phyloP scores from a whole-genome alignment of 441 rosid genomes.

The Croton setiger region DNA sequence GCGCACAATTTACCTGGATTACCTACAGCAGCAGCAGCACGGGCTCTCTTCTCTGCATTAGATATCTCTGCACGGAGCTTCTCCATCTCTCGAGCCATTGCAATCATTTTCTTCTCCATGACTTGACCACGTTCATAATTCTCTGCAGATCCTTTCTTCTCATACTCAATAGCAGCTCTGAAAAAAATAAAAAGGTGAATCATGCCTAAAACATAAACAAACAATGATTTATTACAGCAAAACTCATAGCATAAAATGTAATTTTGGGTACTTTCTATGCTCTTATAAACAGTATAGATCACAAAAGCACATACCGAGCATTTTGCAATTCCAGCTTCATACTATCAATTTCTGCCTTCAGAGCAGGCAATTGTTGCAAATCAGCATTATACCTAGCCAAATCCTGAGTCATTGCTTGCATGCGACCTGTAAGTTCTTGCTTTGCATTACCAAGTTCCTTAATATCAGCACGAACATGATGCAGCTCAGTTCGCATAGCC shows the following conservation, averaged over 20 bases:
- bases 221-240: slow-evolving; percentile 8
- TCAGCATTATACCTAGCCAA: slow-evolving; percentile 66
- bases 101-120: slow-evolving; percentile 88
- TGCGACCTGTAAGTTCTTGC: slow-evolving; percentile 70
- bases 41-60: slow-evolving; percentile 77
- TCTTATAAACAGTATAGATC: slow-evolving; percentile 2
- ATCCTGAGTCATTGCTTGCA: slow-evolving; percentile 71
- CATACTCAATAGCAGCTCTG: slow-evolving; percentile 88
- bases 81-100: slow-evolving; percentile 95
- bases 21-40: slow-evolving; percentile 48
- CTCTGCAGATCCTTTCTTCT: slow-evolving; percentile 96
- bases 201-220: background rate
- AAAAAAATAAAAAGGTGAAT: slow-evolving; percentile 5
- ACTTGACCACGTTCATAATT: slow-evolving; percentile 88
- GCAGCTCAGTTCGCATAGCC: slow-evolving; percentile 59
- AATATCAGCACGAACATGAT: slow-evolving; percentile 60
- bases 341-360: slow-evolving; percentile 73
- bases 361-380: slow-evolving; percentile 66
- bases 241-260: slow-evolving; percentile 2
- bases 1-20: slow-evolving; percentile 51
- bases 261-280: background rate
- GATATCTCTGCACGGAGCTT: slow-evolving; percentile 94
- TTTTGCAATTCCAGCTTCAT: slow-evolving; percentile 89
- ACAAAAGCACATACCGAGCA: slow-evolving; percentile 50
- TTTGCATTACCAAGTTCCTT: slow-evolving; percentile 66